phyloP scores from a whole-genome alignment of 805 yeast genomes.

The Zygoascus bituminiphila region DNA sequence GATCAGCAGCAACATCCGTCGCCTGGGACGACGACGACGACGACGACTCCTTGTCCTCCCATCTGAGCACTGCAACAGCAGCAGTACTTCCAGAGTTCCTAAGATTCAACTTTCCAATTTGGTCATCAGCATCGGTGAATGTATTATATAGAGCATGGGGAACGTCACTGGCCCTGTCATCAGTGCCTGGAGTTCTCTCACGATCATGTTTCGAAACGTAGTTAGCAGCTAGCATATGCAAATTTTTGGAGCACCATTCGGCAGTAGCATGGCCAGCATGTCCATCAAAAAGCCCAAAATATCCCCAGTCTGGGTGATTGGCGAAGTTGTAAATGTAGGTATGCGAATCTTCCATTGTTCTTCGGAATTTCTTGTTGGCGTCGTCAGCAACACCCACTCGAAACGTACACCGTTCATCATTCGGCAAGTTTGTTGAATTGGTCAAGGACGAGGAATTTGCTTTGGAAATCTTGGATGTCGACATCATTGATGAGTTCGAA shows the following conservation, averaged over 20 bases:
- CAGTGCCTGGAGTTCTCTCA: conserved; percentile 11
- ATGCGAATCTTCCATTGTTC: conserved; percentile 95
- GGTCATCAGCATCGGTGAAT: conserved; percentile 66
- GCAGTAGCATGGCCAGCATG: conserved; percentile 94
- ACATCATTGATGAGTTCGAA: neutral
- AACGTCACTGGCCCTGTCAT: neutral
- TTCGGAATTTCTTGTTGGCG: conserved; percentile 68
- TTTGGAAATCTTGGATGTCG: neutral
- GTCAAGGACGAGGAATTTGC: neutral
- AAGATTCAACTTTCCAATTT: conserved; percentile 49
- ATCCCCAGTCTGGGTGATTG: conserved; percentile 78
- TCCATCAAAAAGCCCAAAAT: conserved; percentile 92
- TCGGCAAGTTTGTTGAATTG: neutral
- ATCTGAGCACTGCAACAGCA: conserved; percentile 81
- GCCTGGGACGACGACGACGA: too few species aligned
- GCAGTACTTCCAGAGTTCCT: conserved; percentile 92
- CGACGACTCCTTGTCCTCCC: conserved; percentile 46
- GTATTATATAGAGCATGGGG: conserved; percentile 53
- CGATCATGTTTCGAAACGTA: conserved; percentile 31
- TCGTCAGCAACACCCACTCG: conserved; percentile 90
- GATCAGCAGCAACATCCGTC: neutral
- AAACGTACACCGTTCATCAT: conserved; percentile 32
- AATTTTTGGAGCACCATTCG: conserved; percentile 84
- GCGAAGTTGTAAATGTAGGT: conserved; percentile 88
- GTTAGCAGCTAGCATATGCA: conserved; percentile 52